Conservation (phyloP, 2,329 filamentous ascomycete species). For the Talaromyces piceae region DNA sequence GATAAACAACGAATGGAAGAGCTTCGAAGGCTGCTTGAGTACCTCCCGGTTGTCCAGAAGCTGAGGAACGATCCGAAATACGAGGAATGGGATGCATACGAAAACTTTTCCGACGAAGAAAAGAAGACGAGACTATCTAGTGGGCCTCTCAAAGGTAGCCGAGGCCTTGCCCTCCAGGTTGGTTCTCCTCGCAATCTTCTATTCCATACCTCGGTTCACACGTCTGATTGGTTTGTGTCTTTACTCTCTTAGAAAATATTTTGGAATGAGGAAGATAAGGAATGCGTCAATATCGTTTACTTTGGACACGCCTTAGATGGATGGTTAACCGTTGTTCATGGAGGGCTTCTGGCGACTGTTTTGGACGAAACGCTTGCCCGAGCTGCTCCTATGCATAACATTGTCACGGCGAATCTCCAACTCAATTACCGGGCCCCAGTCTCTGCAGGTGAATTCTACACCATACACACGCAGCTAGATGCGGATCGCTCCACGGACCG, state of each 20-base stretch:
- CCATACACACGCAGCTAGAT: slow-evolving; percentile 45
- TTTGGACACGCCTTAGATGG: slow-evolving; percentile 59
- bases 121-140: slow-evolving; percentile 30
- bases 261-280: slow-evolving; percentile 51
- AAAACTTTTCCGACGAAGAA: slow-evolving; percentile 28
- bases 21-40: slow-evolving; percentile 27
- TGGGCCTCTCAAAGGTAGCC: slow-evolving; percentile 33
- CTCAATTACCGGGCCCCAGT: slow-evolving; percentile 58
- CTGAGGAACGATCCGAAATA: slow-evolving; percentile 33
- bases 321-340: slow-evolving; percentile 66
- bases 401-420: slow-evolving; percentile 51
- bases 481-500: slow-evolving; percentile 30
- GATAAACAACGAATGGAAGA: slow-evolving; percentile 23
- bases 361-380: slow-evolving; percentile 64
- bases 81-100: slow-evolving; percentile 32
- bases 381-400: slow-evolving; percentile 47
- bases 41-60: slow-evolving; percentile 29
- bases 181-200: slow-evolving; percentile 13
- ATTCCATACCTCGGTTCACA: neutral
- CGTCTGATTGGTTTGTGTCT: neutral
- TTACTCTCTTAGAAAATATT: slow-evolving; percentile 53
- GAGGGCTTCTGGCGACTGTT: slow-evolving; percentile 60
- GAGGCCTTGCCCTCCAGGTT: slow-evolving; percentile 36
- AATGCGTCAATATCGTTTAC: slow-evolving; percentile 57
- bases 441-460: slow-evolving; percentile 55